These are phyloP conservation scores for Paspalum notatum DNA, from an alignment of 176 grass and related monocot species.

Conservation along the genomic window DNA sequence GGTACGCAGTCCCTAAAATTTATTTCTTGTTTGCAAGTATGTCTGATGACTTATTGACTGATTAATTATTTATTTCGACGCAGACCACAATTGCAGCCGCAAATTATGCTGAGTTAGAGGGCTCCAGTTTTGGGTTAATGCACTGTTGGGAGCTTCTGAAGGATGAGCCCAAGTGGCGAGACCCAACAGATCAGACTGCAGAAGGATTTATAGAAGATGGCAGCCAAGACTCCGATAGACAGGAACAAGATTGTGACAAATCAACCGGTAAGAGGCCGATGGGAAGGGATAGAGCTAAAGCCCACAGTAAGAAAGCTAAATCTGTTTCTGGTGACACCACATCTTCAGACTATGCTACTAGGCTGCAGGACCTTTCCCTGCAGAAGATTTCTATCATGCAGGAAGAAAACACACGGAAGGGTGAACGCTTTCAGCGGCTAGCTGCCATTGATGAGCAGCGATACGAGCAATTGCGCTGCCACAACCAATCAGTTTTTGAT, in stretches of 20 bases:
- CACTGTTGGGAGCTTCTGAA: no score
- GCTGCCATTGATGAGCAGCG: neutral
- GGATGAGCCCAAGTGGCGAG: no score
- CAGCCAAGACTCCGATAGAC: no score
- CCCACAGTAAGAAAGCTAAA: neutral
- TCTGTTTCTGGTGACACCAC: neutral
- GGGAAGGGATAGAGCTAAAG: neutral
- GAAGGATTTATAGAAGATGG: no score
- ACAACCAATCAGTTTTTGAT: neutral
- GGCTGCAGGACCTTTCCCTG: neutral
- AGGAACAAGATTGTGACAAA: no score
- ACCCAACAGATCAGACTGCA: no score
- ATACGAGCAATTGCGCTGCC: neutral
- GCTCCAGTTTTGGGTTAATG: no score
- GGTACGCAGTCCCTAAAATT: no score
- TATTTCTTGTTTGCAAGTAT: no score
- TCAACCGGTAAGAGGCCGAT: neutral
- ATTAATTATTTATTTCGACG: no score
- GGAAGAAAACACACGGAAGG: neutral
- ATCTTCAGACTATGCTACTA: neutral
- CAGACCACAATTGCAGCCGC: neutral
- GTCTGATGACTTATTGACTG: no score
- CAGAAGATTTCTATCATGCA: neutral
- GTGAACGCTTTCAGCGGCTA: neutral
- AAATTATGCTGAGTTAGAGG: neutral